Conservation (phyloP, 371 early-diverging fungal genomes). For the Apophysomyces variabilis region DNA sequence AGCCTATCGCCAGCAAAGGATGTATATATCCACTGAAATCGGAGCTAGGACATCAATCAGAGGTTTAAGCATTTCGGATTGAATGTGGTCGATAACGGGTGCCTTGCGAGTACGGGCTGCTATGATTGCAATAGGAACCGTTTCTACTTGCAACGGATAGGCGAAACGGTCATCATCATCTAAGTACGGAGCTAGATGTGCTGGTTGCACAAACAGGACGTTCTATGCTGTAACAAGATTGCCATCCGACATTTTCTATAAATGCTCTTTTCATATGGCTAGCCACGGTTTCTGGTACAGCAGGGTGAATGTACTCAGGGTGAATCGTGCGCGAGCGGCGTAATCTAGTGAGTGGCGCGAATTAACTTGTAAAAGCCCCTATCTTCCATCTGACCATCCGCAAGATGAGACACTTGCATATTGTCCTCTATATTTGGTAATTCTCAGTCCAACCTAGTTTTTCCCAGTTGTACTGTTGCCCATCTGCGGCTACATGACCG, state of each 20-base stretch:
- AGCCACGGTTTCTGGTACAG: constrained; percentile 14
- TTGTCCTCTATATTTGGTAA: not conserved
- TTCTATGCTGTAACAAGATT: not conserved
- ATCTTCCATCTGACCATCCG: no score
- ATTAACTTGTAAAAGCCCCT: not conserved
- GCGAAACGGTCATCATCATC: not conserved
- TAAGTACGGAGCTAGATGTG: not conserved
- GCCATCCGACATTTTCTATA: not conserved
- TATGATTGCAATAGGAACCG: not conserved
- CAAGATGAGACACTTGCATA: constrained; percentile 7
- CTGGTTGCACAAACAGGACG: not conserved
- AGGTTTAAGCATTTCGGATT: constrained; percentile 24
- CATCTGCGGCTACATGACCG: constrained; percentile 4
- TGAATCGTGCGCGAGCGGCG: not conserved
- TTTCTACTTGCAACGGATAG: not conserved
- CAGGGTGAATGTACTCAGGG: constrained; percentile 8
- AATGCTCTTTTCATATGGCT: constrained; percentile 1
- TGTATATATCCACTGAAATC: constrained; percentile 10
- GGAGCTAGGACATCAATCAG: not conserved
- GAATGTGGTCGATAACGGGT: constrained; percentile 23
- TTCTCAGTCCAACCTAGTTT: not conserved
- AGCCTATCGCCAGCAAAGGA: constrained; percentile 16
- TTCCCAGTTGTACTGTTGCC: not conserved
- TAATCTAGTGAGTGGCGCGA: not conserved
- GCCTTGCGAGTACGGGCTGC: constrained; percentile 19